These are phyloP conservation scores for Aspergillus panamensis DNA, from an alignment of 495 filamentous ascomycete species.

Conservation along the genomic window DNA sequence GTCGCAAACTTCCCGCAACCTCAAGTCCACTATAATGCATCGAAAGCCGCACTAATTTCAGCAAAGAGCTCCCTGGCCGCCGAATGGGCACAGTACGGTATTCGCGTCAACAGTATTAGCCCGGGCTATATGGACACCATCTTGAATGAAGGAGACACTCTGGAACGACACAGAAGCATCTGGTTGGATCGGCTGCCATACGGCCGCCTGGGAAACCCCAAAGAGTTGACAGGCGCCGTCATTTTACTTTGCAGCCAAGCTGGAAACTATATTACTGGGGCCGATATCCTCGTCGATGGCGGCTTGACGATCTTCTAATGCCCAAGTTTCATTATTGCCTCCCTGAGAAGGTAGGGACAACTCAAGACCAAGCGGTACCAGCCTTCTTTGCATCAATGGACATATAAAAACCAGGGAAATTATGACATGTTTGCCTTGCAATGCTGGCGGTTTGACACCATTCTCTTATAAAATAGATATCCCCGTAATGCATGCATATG, in stretches of 20 bases:
- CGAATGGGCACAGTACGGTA: constrained; percentile 51
- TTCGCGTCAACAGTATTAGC: constrained; percentile 64
- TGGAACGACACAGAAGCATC: constrained; percentile 50
- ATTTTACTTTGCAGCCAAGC: neutral
- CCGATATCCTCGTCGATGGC: neutral
- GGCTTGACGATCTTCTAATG: neutral
- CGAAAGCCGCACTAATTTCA: constrained; percentile 37
- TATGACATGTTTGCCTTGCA: too few species aligned
- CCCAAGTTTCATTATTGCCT: neutral
- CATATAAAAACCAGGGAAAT: too few species aligned
- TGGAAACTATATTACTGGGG: neutral
- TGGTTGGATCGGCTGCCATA: neutral
- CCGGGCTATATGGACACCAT: constrained; percentile 79
- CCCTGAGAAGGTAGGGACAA: too few species aligned
- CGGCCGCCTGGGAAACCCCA: neutral
- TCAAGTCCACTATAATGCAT: constrained; percentile 42
- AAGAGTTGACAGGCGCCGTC: neutral
- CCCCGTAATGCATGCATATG: too few species aligned
- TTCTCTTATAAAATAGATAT: too few species aligned
- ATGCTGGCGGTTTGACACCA: too few species aligned
- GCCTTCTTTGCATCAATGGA: too few species aligned
- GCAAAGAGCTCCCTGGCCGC: constrained; percentile 35
- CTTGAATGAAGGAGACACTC: constrained; percentile 60
- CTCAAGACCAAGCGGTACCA: too few species aligned
- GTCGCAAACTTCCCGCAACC: constrained; percentile 48